A percentile compares a stretch with the other conserved stretches of the same genome.
phyloP scores from a whole-genome alignment of 2,329 filamentous ascomycete species.

The Ramularia collo-cygni region DNA sequence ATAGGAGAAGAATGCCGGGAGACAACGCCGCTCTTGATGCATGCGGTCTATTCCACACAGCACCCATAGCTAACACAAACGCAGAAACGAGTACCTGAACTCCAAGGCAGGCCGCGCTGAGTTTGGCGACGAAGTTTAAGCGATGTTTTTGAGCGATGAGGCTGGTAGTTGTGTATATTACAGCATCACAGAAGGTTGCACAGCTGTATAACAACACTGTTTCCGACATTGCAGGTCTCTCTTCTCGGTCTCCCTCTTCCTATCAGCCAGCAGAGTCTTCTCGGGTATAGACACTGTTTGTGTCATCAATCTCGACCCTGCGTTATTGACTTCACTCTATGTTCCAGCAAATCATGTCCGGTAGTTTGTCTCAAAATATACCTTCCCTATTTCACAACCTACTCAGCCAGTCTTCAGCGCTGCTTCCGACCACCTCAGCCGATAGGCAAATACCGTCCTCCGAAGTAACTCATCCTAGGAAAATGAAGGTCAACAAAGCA shows the following conservation, averaged over 20 bases:
- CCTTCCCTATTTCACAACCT: too few species aligned
- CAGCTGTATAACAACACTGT: slow-evolving; percentile 8
- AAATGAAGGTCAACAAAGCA: not conserved
- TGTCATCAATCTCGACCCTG: too few species aligned
- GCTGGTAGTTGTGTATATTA: slow-evolving; percentile 10
- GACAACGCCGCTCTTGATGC: slow-evolving; percentile 12
- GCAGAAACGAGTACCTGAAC: slow-evolving; percentile 73
- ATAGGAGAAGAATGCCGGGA: not conserved
- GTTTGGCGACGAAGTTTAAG: slow-evolving; percentile 40
- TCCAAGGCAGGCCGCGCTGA: slow-evolving; percentile 64
- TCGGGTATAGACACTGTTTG: too few species aligned
- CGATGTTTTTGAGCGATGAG: not conserved
- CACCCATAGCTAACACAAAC: too few species aligned
- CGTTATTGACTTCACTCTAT: too few species aligned
- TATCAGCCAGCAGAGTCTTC: too few species aligned
- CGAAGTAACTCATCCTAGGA: slow-evolving; percentile 70
- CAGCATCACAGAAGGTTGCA: slow-evolving; percentile 2
- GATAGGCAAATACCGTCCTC: slow-evolving; percentile 75
- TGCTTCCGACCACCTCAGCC: slow-evolving; percentile 53
- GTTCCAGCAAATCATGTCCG: too few species aligned
- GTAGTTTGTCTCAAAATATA: too few species aligned
- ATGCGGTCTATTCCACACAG: too few species aligned
- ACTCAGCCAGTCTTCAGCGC: too few species aligned
- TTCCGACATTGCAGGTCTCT: not conserved
- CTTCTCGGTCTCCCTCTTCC: too few species aligned